These are phyloP conservation scores for Candida albicans DNA, from an alignment of 1,139 yeast species.

Conservation along the genomic window DNA sequence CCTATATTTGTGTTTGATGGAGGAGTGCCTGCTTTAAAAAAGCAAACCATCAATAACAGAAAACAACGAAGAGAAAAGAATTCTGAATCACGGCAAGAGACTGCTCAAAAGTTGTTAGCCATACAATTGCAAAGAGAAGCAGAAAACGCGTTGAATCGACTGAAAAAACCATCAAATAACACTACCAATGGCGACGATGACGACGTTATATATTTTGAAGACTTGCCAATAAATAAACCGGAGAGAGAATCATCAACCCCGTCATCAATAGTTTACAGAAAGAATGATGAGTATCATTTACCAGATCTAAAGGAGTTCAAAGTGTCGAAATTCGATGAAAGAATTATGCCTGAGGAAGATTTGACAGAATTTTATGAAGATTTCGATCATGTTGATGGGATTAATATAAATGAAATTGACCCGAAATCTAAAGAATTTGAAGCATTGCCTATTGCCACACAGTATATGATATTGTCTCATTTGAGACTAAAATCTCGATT, in stretches of 20 bases:
- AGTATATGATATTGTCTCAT: slow-evolving; percentile 83
- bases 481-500: slow-evolving; percentile 81
- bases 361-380: slow-evolving; percentile 59
- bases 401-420: slow-evolving; percentile 68
- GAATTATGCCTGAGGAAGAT: slow-evolving; percentile 70
- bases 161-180: slow-evolving; percentile 2
- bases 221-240: slow-evolving; percentile 31
- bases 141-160: slow-evolving; percentile 18
- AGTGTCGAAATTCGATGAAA: slow-evolving; percentile 53
- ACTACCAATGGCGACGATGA: slow-evolving; percentile 16
- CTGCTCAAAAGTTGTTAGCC: slow-evolving; percentile 82
- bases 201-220: slow-evolving; percentile 39
- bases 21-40: slow-evolving; percentile 85
- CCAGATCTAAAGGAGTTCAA: slow-evolving; percentile 57
- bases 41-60: slow-evolving; percentile 69
- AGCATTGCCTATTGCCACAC: slow-evolving; percentile 73
- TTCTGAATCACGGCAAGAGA: slow-evolving; percentile 63
- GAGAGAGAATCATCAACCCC: slow-evolving; percentile 7
- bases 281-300: slow-evolving; percentile 79
- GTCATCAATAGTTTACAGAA: slow-evolving; percentile 22
- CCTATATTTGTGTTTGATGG: slow-evolving; percentile 99
- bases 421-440: slow-evolving; percentile 68
- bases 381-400: slow-evolving; percentile 67
- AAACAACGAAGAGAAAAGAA: slow-evolving; percentile 75
- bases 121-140: slow-evolving; percentile 69